Conservation (phyloP, 2,329 filamentous ascomycete genomes). For the Pseudocercospora pini-densiflorae region DNA sequence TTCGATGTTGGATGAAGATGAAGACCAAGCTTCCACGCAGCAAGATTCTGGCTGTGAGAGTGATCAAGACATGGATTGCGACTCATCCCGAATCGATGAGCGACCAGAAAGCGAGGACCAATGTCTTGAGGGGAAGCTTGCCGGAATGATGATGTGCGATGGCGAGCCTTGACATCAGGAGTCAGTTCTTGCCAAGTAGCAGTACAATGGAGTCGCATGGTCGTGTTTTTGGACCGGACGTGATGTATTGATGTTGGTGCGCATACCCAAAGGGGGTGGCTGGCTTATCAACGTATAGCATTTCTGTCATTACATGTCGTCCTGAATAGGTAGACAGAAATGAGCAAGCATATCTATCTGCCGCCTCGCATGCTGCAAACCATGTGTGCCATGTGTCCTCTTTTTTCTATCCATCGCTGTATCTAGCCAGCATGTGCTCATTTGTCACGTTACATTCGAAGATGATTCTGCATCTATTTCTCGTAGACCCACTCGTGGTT, state of each 20-base stretch:
- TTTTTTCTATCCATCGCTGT: slow-evolving; percentile 9
- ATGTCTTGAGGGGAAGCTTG: not conserved
- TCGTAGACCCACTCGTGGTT: slow-evolving; percentile 97
- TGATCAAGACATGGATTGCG: not conserved
- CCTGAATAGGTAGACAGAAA: not conserved
- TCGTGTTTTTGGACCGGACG: not conserved
- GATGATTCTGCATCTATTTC: slow-evolving; percentile 58
- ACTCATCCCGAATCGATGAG: not conserved
- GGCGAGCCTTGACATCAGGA: not conserved
- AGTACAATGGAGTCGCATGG: not conserved
- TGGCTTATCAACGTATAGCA: not conserved
- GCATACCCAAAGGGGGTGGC: not conserved
- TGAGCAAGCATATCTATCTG: not conserved
- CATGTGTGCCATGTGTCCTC: not conserved
- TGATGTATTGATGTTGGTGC: not conserved
- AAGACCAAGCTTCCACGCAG: not conserved
- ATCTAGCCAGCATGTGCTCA: not conserved
- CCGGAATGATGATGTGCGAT: not conserved
- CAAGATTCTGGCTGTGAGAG: not conserved
- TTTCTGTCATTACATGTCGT: not conserved
- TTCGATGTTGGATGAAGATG: not conserved
- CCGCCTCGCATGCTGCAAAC: not conserved
- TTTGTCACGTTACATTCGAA: not conserved
- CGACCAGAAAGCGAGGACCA: not conserved
- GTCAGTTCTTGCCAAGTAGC: not conserved